phyloP scores from a whole-genome alignment of 192 early-diverging fungal species.

The Podila epicladia region DNA sequence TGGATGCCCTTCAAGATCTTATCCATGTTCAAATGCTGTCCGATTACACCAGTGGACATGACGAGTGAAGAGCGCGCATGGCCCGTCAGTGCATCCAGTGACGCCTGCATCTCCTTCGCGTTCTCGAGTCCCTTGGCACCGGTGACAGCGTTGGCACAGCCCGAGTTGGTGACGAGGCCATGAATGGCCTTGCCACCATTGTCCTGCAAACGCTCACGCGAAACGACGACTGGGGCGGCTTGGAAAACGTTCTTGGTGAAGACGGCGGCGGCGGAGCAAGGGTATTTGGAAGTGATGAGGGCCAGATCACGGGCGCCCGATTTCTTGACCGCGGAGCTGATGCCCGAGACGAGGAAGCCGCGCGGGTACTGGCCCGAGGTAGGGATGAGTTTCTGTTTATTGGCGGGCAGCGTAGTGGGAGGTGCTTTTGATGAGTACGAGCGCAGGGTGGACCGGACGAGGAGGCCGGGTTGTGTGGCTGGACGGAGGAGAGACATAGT shows the following conservation, averaged over 20 bases:
- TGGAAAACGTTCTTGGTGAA: slow-evolving; percentile 95
- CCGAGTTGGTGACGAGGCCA: slow-evolving; percentile 84
- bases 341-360: slow-evolving; percentile 85
- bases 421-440: slow-evolving; percentile 45
- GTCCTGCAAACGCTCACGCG: slow-evolving; percentile 65
- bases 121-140: slow-evolving; percentile 85
- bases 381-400: slow-evolving; percentile 75
- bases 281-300: slow-evolving; percentile 71
- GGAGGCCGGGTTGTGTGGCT: too few relatives aligned
- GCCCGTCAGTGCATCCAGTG: slow-evolving; percentile 64
- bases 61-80: slow-evolving; percentile 64
- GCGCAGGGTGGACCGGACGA: not conserved
- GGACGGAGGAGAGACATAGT: too few relatives aligned
- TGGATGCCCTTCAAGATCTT: slow-evolving; percentile 80
- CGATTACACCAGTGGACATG: slow-evolving; percentile 99
- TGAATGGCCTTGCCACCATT: slow-evolving; percentile 54
- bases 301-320: slow-evolving; percentile 83
- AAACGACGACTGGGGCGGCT: slow-evolving; percentile 89
- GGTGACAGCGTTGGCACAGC: slow-evolving; percentile 97
- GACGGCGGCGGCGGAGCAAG: slow-evolving; percentile 84
- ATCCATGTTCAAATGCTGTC: slow-evolving; percentile 86
- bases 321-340: slow-evolving; percentile 85
- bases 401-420: slow-evolving; percentile 39
- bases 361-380: slow-evolving; percentile 81
- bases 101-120: slow-evolving; percentile 73